Conservation (phyloP, 257 asterid genomes). For the Henckelia pumila region DNA sequence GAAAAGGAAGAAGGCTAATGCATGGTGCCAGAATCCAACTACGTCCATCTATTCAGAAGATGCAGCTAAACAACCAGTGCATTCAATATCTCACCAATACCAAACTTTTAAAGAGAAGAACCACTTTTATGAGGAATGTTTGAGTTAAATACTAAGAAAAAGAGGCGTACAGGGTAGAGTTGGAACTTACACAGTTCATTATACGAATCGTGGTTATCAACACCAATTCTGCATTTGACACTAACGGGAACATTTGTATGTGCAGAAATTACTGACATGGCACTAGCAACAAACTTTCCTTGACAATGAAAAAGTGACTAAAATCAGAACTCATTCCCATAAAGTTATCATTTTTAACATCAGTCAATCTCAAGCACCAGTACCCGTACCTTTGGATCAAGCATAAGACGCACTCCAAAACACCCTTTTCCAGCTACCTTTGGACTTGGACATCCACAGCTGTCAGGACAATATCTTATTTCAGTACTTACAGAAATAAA, state of each 20-base stretch:
- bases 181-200: slow-evolving; percentile 79
- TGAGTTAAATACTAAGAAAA: slow-evolving; percentile 4
- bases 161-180: slow-evolving; percentile 16
- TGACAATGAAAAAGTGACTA: slow-evolving; percentile 39
- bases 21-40: no score
- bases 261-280: slow-evolving; percentile 88
- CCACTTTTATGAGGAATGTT: slow-evolving; percentile 12
- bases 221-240: slow-evolving; percentile 96
- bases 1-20: no score
- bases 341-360: slow-evolving; percentile 7
- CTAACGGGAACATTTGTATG: slow-evolving; percentile 87
- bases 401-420: slow-evolving; percentile 92
- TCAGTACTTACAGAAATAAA: slow-evolving; percentile 25
- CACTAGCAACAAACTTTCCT: slow-evolving; percentile 95
- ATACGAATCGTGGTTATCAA: slow-evolving; percentile 84
- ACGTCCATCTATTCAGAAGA: neutral
- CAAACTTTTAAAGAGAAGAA: slow-evolving; percentile 9
- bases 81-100: slow-evolving; percentile 1
- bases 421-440: slow-evolving; percentile 98
- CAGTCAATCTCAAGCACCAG: slow-evolving; percentile 17
- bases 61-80: neutral
- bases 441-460: slow-evolving; percentile 98
- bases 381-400: slow-evolving; percentile 82
- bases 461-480: slow-evolving; percentile 33
- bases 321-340: slow-evolving; percentile 38